Percentiles rank a stretch among this genome's conserved stretches.
These are phyloP conservation scores for Olyra latifolia DNA, from an alignment of 176 grass and related monocot species.

Conservation along the genomic window DNA sequence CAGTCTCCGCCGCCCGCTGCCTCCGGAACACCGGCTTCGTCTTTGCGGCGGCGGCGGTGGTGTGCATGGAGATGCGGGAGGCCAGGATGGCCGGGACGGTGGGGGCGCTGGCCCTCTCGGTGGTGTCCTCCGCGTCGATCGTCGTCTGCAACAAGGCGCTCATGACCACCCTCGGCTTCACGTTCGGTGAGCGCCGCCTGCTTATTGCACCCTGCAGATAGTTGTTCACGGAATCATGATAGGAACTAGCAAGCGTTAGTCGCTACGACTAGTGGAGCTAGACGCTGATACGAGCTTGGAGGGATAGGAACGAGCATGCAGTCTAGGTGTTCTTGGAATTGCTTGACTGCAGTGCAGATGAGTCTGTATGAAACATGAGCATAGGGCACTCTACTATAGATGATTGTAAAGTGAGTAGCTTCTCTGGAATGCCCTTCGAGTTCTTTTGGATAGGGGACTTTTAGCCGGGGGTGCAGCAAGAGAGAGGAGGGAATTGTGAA, in stretches of 20 bases:
- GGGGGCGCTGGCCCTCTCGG: constrained; percentile 52
- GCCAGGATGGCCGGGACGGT: constrained; percentile 30
- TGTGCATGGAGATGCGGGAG: not conserved
- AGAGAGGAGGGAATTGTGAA: no score
- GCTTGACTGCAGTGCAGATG: not conserved
- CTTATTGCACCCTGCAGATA: not conserved
- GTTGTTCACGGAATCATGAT: not conserved
- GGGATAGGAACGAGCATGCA: not conserved
- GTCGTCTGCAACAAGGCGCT: constrained; percentile 68
- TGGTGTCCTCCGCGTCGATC: constrained; percentile 65
- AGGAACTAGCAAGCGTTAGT: not conserved
- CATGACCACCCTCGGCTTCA: constrained; percentile 63
- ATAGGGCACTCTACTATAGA: no score
- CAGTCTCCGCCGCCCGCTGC: not conserved
- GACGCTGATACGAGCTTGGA: not conserved
- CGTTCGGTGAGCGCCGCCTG: constrained; percentile 40
- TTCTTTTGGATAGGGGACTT: no score
- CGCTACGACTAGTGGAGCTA: no score
- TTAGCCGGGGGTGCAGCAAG: no score
- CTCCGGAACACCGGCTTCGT: not conserved
- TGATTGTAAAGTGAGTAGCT: no score
- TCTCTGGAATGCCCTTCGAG: no score
- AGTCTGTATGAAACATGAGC: no score
- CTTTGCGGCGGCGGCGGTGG: not conserved
- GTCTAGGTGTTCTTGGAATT: not conserved